Percentiles rank a stretch among this genome's conserved stretches.
phyloP scores from a whole-genome alignment of 2,329 filamentous ascomycete species.

The Cladophialophora carrionii region DNA sequence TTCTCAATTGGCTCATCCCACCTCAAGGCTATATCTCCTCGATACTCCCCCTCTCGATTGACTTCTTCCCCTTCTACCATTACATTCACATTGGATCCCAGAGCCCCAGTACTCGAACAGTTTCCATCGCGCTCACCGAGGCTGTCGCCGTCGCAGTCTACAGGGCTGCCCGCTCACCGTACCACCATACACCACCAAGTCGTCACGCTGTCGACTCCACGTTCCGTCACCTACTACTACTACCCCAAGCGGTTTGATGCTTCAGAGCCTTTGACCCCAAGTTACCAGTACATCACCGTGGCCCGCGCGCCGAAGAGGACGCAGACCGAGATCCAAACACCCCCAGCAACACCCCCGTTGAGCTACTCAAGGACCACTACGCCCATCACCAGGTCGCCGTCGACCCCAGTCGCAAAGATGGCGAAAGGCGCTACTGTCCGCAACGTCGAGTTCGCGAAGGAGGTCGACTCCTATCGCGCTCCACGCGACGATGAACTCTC shows the following conservation, averaged over 20 bases:
- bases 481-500: conserved; percentile 43
- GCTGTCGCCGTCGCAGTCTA: conserved; percentile 20
- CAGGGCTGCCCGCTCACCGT: conserved; percentile 23
- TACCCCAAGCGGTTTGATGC: conserved; percentile 31
- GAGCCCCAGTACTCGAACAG: not conserved
- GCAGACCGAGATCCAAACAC: conserved; percentile 18
- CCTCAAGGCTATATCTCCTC: conserved; percentile 33
- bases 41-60: conserved; percentile 21
- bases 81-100: conserved; percentile 11
- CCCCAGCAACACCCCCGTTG: conserved; percentile 28
- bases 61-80: conserved; percentile 15
- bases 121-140: conserved; percentile 11
- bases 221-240: conserved; percentile 36
- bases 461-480: conserved; percentile 36
- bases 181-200: conserved; percentile 8
- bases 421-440: conserved; percentile 29
- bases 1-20: conserved; percentile 27
- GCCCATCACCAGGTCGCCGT: conserved; percentile 25
- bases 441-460: conserved; percentile 37
- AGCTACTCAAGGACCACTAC: conserved; percentile 33
- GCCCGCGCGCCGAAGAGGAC: conserved; percentile 28
- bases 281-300: conserved; percentile 33
- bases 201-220: conserved; percentile 37
- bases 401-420: conserved; percentile 31
- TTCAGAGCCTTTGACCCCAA: conserved; percentile 16